phyloP scores from a whole-genome alignment of 495 filamentous ascomycete genomes.

The Penicillium arizonense region DNA sequence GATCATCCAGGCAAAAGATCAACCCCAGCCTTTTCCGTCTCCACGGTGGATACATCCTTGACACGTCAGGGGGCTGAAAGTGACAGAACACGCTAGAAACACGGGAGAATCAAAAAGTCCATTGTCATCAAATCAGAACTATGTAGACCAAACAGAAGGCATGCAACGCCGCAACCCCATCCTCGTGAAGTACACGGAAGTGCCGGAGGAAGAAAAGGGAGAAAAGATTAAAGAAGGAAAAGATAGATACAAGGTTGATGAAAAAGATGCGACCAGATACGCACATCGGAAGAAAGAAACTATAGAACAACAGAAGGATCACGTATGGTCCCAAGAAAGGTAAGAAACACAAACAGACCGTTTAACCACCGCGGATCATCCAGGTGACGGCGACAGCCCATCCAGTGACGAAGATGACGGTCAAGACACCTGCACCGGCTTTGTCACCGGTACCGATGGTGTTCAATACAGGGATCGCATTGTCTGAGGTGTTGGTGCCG shows the following conservation, averaged over 20 bases:
- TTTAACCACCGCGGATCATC: constrained; percentile 38
- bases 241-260: constrained; percentile 13
- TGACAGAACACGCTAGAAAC: neutral
- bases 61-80: too few relatives aligned
- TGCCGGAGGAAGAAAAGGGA: constrained; percentile 5
- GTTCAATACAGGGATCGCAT: constrained; percentile 20
- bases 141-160: constrained; percentile 5
- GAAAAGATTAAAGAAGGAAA: neutral
- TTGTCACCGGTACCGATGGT: constrained; percentile 55
- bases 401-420: constrained; percentile 52
- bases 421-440: constrained; percentile 65
- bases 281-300: constrained; percentile 7
- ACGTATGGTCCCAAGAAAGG: constrained; percentile 8
- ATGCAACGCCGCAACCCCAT: constrained; percentile 16
- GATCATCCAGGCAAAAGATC: too few relatives aligned
- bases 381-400: constrained; percentile 50
- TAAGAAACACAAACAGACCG: constrained; percentile 1
- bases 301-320: constrained; percentile 16
- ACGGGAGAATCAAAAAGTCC: neutral
- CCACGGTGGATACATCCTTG: too few relatives aligned
- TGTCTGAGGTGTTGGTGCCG: constrained; percentile 37
- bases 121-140: neutral
- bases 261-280: constrained; percentile 1
- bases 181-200: constrained; percentile 9
- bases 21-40: too few relatives aligned